Evolutionary conservation across 805 yeast species (phyloP).

Genomic region (Teunomyces cretensis): DNA sequence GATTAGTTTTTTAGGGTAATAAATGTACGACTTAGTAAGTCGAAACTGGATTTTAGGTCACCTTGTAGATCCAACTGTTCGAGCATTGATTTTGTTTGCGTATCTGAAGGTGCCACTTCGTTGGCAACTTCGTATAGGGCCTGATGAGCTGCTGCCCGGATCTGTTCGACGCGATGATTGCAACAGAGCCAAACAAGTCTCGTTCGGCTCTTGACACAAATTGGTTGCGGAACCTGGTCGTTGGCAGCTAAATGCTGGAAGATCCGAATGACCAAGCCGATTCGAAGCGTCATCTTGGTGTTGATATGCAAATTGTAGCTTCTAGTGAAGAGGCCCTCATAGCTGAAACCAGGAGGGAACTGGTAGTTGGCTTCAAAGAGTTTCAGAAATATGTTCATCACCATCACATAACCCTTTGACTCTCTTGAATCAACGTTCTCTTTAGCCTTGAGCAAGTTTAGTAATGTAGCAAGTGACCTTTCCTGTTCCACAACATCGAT

Average conservation of each 20-base stretch:
- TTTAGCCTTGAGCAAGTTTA: constrained; percentile 17
- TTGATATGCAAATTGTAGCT: constrained; percentile 58
- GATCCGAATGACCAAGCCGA: constrained; percentile 40
- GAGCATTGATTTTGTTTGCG: constrained; percentile 2
- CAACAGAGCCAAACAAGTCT: constrained; percentile 28
- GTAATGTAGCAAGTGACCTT: constrained; percentile 12
- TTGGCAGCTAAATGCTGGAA: constrained; percentile 39
- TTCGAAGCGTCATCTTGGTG: constrained; percentile 38
- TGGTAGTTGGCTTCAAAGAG: constrained; percentile 38
- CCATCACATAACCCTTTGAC: constrained; percentile 21
- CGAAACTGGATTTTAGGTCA: not conserved
- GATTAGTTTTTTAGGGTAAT: constrained; percentile 4
- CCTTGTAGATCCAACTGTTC: constrained; percentile 2
- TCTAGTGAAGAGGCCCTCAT: constrained; percentile 42
- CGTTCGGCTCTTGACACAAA: constrained; percentile 12
- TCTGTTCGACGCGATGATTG: constrained; percentile 28
- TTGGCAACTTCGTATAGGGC: constrained; percentile 37
- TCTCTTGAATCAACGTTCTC: constrained; percentile 12
- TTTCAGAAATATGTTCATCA: constrained; percentile 32
- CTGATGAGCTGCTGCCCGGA: constrained; percentile 41
- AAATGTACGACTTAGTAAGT: constrained; percentile 7
- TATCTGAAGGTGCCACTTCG: constrained; percentile 16
- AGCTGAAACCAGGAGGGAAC: constrained; percentile 28
- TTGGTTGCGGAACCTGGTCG: not conserved
- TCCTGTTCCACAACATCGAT: constrained; percentile 16